Percentiles rank a stretch among this genome's conserved stretches.
Evolutionary conservation across 176 grass and related monocot species (phyloP).

Genomic region (Oryza meridionalis): DNA sequence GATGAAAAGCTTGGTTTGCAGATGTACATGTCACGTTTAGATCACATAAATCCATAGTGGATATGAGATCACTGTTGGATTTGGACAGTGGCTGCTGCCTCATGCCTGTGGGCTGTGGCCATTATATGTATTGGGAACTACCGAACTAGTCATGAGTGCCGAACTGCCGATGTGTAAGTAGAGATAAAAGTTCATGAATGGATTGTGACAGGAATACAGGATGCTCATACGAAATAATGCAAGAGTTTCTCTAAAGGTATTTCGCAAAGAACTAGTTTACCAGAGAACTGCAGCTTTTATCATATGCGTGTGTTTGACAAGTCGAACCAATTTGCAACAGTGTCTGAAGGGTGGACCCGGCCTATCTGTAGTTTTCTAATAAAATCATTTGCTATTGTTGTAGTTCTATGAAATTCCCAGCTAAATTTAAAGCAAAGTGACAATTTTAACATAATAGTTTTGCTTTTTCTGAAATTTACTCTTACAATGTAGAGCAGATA

Average conservation of each 20-base stretch:
- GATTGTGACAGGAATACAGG: slow-evolving; percentile 12
- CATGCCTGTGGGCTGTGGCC: slow-evolving; percentile 5
- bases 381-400: too few relatives aligned
- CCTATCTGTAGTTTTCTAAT: too few relatives aligned
- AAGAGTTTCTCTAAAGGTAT: background rate
- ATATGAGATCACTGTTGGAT: slow-evolving; percentile 38
- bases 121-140: background rate
- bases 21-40: slow-evolving; percentile 17
- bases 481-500: background rate
- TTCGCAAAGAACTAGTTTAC: too few relatives aligned
- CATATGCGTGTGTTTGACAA: too few relatives aligned
- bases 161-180: slow-evolving; percentile 14
- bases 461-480: too few relatives aligned
- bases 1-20: slow-evolving; percentile 28
- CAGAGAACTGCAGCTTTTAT: too few relatives aligned
- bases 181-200: slow-evolving; percentile 1
- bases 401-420: too few relatives aligned
- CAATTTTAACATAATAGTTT: too few relatives aligned
- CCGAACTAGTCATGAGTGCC: background rate
- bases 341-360: too few relatives aligned
- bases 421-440: too few relatives aligned
- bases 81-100: background rate
- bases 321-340: too few relatives aligned
- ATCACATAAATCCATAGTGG: slow-evolving; percentile 29
- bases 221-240: slow-evolving; percentile 25